Evolutionary conservation across 1,139 yeast species (phyloP).

Genomic region (Saccharomyces hybrid): DNA sequence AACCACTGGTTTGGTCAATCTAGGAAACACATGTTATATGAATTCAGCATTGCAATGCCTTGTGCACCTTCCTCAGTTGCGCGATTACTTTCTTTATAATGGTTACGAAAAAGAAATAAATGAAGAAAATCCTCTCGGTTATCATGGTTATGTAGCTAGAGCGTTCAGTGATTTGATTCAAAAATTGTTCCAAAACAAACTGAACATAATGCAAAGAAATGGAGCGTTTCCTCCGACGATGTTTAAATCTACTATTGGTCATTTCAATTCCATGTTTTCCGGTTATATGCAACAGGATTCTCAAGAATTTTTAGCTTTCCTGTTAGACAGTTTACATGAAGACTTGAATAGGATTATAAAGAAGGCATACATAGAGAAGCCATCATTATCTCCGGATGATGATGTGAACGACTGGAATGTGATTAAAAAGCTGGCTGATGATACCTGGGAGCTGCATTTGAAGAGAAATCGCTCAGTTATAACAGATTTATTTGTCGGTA

Average conservation of each 20-base stretch:
- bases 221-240: conserved; percentile 50
- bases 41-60: conserved; percentile 94
- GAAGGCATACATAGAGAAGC: conserved; percentile 86
- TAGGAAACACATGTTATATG: conserved; percentile 96
- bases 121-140: conserved; percentile 73
- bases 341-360: conserved; percentile 75
- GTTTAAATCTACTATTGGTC: conserved; percentile 73
- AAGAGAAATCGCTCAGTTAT: conserved; percentile 79
- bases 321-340: conserved; percentile 88
- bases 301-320: conserved; percentile 85
- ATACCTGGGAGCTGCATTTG: conserved; percentile 77
- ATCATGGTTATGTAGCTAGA: conserved; percentile 68
- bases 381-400: conserved; percentile 54
- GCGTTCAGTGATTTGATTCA: conserved; percentile 63
- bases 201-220: conserved; percentile 6
- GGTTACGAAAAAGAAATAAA: conserved; percentile 65
- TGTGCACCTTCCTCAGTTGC: conserved; percentile 77
- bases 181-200: conserved; percentile 39
- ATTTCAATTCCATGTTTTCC: conserved; percentile 70
- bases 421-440: conserved; percentile 53
- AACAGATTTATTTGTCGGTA: conserved; percentile 79
- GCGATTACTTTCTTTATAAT: conserved; percentile 60
- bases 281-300: conserved; percentile 94
- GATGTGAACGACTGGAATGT: conserved; percentile 50
- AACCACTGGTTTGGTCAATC: conserved; percentile 59